Base-by-base conservation (phyloP, 2,329 filamentous ascomycete species). In the Lecanosticta acicola region DNA sequence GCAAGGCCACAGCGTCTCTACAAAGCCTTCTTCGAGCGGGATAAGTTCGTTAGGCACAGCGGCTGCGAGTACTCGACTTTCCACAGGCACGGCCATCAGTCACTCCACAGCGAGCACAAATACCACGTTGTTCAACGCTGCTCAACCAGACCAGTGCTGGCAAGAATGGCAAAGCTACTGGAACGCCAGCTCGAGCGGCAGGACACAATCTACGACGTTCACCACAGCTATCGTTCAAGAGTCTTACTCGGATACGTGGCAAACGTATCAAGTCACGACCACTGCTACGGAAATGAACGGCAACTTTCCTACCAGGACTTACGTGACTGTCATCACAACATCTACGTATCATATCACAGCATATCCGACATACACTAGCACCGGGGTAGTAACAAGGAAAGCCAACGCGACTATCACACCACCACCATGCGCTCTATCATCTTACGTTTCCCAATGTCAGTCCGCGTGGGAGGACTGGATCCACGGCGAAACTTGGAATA, bases 391-490 rank as follows among this genome's bases (percentile, higher is more conserved):
- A 33, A 17, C 11, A 9, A 33, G 26, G 3, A 33, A 10, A 11
- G 20, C 41, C n/a, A 13, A 26, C 8, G n/a, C 17, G 9, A 43
- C 16, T n/a, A 29, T 50, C 21, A 50, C 41, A 16, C 13, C 43
- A 17, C 50, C 50, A 17, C 20, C 41, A 8, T 53, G 48, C 32
- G 21, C 14, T 7, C 36, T 53, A n/a, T 41, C 47, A 11, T 35
- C 44, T 3, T 41, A 48, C n/a, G 48, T 50, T 19, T 45, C 50
- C 10, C 41, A 53, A 20, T 53, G 50, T 32, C 50, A 53, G 21
- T 42, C 44, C 3, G 24, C 40, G 4, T 53, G 50, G 50, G n/a
- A 37, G 3, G 3, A 26, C 3, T 50, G 21, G 20, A 24, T 26
- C 16, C 32, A 14, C 18, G 35, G 35, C n/a, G 35, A 32, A 17